Base-by-base conservation (phyloP, 1,139 yeast species). In the Sugiyamaella grinbergsii region DNA sequence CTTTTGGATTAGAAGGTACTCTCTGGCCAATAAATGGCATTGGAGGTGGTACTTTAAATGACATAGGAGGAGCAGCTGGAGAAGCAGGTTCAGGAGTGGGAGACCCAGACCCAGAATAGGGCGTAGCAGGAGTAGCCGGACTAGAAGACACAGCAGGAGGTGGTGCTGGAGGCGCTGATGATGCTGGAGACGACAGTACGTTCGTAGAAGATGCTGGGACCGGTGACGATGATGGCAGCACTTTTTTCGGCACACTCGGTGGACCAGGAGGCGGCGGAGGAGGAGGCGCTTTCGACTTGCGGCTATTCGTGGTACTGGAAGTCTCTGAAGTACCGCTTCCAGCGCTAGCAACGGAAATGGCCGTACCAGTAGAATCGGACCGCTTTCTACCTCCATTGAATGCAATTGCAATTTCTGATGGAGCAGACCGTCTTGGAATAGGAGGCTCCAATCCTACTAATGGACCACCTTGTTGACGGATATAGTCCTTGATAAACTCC, bases 401-500 rank as follows among this genome's bases (percentile, higher is more conserved):
- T 15, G 16, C 13, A n/a, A n/a, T n/a, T 11, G 5, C 26, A 28
- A 4, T 42, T 4, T 28, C 24, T 23, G 22, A 2, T 11, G 44
- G 44, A 18, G 69, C 68, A 54, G 73, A 77, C 59, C 78, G 77
- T 53, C 93, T 72, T 1, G 95, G 95, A 51, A 87, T 74, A 16
- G 95, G 95, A 1, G 95, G 95, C 62, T 87, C 95, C 40, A 86
- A 68, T 0, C 95, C 95, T 31, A 85, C 94, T 60, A 87, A 72
- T 1, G 93, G 93, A 1, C 95, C 94, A 23, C 95, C 95, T 63
- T 83, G 86, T 61, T 83, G 75, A 5, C 82, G 71, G 56, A 87
- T 85, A 62, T 85, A 87, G 51, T 82, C 83, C 66, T 86, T 87
- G 60, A 87, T 87, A 64, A 87, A 87, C 56, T 85, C 87, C 55